Evolutionary conservation across 1,284 basidiomycete genomes (phyloP).

Genomic region (Hypsizygus ulmarius): DNA sequence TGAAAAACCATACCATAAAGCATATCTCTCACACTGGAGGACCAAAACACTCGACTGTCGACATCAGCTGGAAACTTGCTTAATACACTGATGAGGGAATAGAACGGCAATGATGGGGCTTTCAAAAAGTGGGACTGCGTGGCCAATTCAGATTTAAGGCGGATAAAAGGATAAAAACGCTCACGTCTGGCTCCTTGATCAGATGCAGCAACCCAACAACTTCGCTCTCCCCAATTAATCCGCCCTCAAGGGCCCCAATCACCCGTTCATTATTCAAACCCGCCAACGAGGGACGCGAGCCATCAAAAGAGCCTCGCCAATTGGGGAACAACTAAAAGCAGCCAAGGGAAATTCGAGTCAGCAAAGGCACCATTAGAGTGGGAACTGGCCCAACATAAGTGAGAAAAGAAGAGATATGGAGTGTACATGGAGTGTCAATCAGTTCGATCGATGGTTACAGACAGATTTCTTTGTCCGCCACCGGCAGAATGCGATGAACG

Average conservation of each 20-base stretch:
- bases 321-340: slow-evolving; percentile 63
- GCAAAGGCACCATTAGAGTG: not conserved
- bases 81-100: slow-evolving; percentile 66
- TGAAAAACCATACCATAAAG: slow-evolving; percentile 54
- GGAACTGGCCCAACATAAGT: not conserved
- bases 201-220: slow-evolving; percentile 62
- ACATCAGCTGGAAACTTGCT: slow-evolving; percentile 72
- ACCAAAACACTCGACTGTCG: slow-evolving; percentile 72
- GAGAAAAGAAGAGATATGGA: not conserved
- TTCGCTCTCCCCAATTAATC: slow-evolving; percentile 63
- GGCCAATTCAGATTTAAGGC: slow-evolving; percentile 7
- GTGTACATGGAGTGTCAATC: not conserved
- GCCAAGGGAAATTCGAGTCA: slow-evolving; percentile 10
- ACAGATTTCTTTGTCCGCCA: too few relatives aligned
- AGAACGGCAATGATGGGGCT: slow-evolving; percentile 75
- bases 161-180: slow-evolving; percentile 21
- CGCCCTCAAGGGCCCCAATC: slow-evolving; percentile 53
- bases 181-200: slow-evolving; percentile 71
- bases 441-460: slow-evolving; percentile 1
- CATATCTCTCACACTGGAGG: slow-evolving; percentile 52
- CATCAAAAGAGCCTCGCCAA: slow-evolving; percentile 75
- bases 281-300: slow-evolving; percentile 59
- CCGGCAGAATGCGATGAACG: not conserved
- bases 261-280: slow-evolving; percentile 56
- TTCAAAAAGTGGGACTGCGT: slow-evolving; percentile 78